These are phyloP conservation scores for Beauveria scarabaeidicola DNA, from an alignment of 2,329 filamentous ascomycete genomes.

Conservation along the genomic window DNA sequence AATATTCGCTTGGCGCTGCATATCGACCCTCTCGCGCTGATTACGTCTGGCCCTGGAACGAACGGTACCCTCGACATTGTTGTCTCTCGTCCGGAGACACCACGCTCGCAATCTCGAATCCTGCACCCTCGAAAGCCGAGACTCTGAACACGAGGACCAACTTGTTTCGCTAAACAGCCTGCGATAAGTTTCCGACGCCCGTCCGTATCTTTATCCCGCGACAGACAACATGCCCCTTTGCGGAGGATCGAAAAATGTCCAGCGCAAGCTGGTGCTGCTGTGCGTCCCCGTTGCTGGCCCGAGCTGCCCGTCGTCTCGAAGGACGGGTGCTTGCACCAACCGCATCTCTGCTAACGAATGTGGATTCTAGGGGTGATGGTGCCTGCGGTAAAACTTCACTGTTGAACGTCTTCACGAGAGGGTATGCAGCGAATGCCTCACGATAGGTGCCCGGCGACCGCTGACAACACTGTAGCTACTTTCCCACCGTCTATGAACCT, in stretches of 20 bases:
- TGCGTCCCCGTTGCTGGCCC: slow-evolving; percentile 29
- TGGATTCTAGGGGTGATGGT: slow-evolving; percentile 67
- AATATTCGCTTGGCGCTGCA: not conserved
- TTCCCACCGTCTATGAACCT: slow-evolving; percentile 95
- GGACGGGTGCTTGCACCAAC: not conserved
- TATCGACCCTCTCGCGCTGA: not conserved
- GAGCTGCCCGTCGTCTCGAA: not conserved
- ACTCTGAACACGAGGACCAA: not conserved
- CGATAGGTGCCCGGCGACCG: not conserved
- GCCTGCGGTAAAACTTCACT: slow-evolving; percentile 95
- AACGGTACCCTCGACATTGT: not conserved
- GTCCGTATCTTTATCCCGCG: not conserved
- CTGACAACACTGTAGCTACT: slow-evolving; percentile 55
- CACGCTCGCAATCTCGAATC: not conserved
- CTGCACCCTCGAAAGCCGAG: not conserved
- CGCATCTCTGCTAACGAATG: slow-evolving; percentile 9
- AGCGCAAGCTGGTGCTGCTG: slow-evolving; percentile 94
- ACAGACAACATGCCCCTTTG: slow-evolving; percentile 34
- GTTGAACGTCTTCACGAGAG: slow-evolving; percentile 96
- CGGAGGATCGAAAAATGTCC: slow-evolving; percentile 73
- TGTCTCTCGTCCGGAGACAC: not conserved
- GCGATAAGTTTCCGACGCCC: not conserved
- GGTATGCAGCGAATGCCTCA: slow-evolving; percentile 47
- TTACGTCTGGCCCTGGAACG: not conserved
- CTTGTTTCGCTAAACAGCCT: not conserved